Conservation (phyloP, 1,284 basidiomycete species). For the Mycena citricolor region DNA sequence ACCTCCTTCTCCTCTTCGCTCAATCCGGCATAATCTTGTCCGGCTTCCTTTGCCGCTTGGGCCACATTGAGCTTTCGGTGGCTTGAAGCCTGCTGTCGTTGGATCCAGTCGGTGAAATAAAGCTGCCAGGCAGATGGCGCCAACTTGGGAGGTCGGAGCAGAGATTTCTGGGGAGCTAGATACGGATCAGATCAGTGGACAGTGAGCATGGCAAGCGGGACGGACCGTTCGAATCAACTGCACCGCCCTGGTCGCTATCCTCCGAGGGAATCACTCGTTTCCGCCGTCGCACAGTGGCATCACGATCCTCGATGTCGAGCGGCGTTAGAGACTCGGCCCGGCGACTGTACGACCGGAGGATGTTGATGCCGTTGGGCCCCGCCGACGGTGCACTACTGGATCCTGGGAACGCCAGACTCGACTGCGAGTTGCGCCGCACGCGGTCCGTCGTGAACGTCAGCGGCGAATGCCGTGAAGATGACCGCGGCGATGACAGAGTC, state of each 20-base stretch:
- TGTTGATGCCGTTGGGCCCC: conserved; percentile 43
- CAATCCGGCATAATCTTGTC: conserved; percentile 84
- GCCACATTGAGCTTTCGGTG: conserved; percentile 91
- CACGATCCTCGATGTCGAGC: conserved; percentile 65
- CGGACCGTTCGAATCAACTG: conserved; percentile 39
- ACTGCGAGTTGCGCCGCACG: conserved; percentile 43
- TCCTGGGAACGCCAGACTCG: conserved; percentile 71
- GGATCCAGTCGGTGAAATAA: conserved; percentile 95
- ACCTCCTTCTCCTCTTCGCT: conserved; percentile 82
- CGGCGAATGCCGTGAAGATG: conserved; percentile 45
- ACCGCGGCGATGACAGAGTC: conserved; percentile 25
- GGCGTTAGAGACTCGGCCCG: conserved; percentile 63
- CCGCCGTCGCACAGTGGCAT: conserved; percentile 69
- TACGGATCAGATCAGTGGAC: conserved; percentile 27
- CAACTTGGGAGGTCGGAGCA: conserved; percentile 86
- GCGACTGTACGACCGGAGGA: conserved; percentile 59
- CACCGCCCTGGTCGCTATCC: conserved; percentile 24
- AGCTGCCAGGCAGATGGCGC: conserved; percentile 96
- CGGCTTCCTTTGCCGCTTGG: conserved; percentile 93
- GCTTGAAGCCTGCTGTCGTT: conserved; percentile 79
- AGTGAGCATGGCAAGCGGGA: conserved; percentile 27
- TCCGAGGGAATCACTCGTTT: conserved; percentile 38
- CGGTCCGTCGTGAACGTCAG: conserved; percentile 40
- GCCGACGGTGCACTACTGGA: conserved; percentile 67
- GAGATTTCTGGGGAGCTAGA: conserved; percentile 59